Evolutionary conservation across 768 basidiomycete genomes (phyloP).

Genomic region (Hericium alpestre): DNA sequence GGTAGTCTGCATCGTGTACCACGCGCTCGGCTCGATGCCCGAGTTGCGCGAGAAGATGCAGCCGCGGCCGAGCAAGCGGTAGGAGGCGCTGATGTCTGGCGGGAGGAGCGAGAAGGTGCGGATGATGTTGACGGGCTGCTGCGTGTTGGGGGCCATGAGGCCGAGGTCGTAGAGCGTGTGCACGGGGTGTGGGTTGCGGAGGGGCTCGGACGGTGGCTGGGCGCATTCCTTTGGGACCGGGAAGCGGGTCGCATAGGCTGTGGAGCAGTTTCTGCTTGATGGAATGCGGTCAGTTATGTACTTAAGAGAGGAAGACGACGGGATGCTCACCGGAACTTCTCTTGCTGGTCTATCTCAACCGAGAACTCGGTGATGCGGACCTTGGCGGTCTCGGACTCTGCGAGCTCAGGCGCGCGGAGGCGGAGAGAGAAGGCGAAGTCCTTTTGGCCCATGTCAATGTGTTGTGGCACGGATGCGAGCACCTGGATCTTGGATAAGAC

Average conservation of each 20-base stretch:
- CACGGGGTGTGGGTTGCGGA: slow-evolving; percentile 44
- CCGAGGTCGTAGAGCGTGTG: slow-evolving; percentile 40
- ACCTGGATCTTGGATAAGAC: slow-evolving; percentile 56
- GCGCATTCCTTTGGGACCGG: slow-evolving; percentile 41
- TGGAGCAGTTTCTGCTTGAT: slow-evolving; percentile 22
- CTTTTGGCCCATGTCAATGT: slow-evolving; percentile 35
- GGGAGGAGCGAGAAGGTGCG: slow-evolving; percentile 44
- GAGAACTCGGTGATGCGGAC: slow-evolving; percentile 48
- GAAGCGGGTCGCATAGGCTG: slow-evolving; percentile 32
- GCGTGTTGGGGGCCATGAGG: slow-evolving; percentile 20
- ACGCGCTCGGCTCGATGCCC: slow-evolving; percentile 22
- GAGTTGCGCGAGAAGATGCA: slow-evolving; percentile 37
- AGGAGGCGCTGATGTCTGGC: slow-evolving; percentile 32
- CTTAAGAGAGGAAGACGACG: not conserved
- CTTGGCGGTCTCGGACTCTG: slow-evolving; percentile 37
- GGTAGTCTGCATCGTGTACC: slow-evolving; percentile 49
- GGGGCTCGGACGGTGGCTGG: slow-evolving; percentile 57
- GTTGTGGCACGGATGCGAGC: slow-evolving; percentile 50
- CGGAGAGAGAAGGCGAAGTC: slow-evolving; percentile 47
- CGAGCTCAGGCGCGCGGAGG: slow-evolving; percentile 45
- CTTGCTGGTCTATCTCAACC: slow-evolving; percentile 51
- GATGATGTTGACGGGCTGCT: slow-evolving; percentile 19
- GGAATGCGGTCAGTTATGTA: slow-evolving; percentile 20
- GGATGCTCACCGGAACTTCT: slow-evolving; percentile 49
- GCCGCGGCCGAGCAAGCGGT: slow-evolving; percentile 38